Conservation (phyloP, 139 green algal genomes). For the Chlorella sp. region DNA sequence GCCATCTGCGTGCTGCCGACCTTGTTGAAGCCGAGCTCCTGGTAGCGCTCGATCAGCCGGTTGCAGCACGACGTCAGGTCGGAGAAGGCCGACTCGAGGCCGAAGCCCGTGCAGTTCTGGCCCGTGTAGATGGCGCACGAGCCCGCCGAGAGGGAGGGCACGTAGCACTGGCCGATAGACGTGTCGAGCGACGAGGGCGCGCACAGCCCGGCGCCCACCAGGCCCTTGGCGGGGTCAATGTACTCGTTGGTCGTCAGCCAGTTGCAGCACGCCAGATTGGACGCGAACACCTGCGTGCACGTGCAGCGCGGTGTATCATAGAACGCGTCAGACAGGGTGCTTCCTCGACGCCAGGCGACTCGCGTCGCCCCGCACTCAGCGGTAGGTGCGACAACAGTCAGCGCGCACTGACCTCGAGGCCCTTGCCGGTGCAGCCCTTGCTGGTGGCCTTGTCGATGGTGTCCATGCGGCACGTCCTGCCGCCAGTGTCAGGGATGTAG, state of each 20-base stretch:
- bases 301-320: too few relatives aligned
- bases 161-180: conserved; percentile 6
- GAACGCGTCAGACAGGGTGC: too few relatives aligned
- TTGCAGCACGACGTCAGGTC: not conserved
- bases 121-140: not conserved
- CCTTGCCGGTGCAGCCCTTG: conserved; percentile 9
- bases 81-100: not conserved
- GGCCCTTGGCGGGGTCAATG: not conserved
- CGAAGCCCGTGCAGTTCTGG: not conserved
- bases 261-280: not conserved
- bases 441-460: conserved; percentile 1
- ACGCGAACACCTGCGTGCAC: not conserved
- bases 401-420: not conserved
- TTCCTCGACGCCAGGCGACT: too few relatives aligned
- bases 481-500: not conserved
- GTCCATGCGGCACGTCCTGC: conserved; percentile 5
- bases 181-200: not conserved
- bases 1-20: not conserved
- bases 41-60: not conserved
- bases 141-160: not conserved
- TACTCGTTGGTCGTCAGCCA: not conserved
- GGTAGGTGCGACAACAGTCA: too few relatives aligned
- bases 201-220: not conserved
- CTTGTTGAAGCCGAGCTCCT: not conserved
- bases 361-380: too few relatives aligned